Percentiles rank a stretch among this genome's conserved stretches.
These are phyloP conservation scores for Phylloboletellus chloephorus DNA, from an alignment of 1,284 basidiomycete species.

Conservation along the genomic window DNA sequence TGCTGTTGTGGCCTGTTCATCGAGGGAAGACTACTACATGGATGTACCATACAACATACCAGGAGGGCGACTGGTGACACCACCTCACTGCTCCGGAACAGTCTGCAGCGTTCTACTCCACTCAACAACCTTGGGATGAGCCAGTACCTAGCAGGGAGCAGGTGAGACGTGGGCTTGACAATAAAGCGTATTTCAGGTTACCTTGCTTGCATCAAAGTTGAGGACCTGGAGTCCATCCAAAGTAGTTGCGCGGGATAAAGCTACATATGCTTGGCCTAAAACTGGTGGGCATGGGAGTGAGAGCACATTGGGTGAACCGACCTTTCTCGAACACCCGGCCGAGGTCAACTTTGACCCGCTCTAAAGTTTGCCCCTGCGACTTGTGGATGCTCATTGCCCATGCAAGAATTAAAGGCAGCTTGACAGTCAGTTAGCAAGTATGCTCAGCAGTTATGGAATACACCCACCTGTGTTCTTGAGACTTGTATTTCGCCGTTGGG, in stretches of 20 bases:
- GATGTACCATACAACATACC: too few species aligned
- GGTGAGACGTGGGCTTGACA: conserved; percentile 6
- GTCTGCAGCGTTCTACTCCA: conserved; percentile 63
- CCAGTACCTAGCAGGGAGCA: conserved; percentile 50
- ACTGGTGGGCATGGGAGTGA: conserved; percentile 3
- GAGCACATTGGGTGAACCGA: conserved; percentile 22
- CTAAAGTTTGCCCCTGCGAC: conserved; percentile 86
- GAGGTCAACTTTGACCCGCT: conserved; percentile 80
- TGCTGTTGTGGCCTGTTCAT: too few species aligned
- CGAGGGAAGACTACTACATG: too few species aligned
- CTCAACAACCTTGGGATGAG: conserved; percentile 62
- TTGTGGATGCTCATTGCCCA: conserved; percentile 97
- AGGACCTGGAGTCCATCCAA: conserved; percentile 88
- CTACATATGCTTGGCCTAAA: conserved; percentile 89
- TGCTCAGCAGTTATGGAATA: not conserved
- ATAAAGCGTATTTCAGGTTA: conserved; percentile 21
- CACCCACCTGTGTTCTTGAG: conserved; percentile 57
- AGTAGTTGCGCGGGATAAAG: conserved; percentile 90
- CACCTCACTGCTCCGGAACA: conserved; percentile 13
- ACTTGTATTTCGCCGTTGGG: conserved; percentile 80
- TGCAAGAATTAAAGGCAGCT: conserved; percentile 80
- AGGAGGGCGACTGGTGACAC: too few species aligned
- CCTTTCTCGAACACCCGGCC: conserved; percentile 87
- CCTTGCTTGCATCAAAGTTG: conserved; percentile 79
- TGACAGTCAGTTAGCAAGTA: conserved; percentile 4